Conservation (phyloP, 2,329 filamentous ascomycete species). For the Elsinoe fawcettii region DNA sequence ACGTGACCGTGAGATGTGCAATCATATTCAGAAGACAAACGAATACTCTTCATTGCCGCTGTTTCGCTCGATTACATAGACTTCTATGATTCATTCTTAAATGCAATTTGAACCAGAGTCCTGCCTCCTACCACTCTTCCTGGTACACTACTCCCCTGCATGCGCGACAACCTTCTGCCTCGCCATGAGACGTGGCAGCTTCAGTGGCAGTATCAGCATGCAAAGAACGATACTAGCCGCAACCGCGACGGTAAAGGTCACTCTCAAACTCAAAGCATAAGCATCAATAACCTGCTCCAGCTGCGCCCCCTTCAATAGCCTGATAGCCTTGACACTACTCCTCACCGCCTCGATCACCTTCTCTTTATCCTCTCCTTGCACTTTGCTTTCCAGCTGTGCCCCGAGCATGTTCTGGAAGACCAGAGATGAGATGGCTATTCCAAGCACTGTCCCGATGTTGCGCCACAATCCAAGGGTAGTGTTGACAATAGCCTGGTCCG, state of each 20-base stretch:
- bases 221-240: slow-evolving; percentile 43
- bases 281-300: slow-evolving; percentile 40
- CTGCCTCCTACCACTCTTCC: neutral
- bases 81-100: too few species aligned
- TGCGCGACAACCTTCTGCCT: slow-evolving; percentile 15
- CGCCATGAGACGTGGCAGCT: slow-evolving; percentile 44
- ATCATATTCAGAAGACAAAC: too few species aligned
- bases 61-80: too few species aligned
- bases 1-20: neutral
- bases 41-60: too few species aligned
- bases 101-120: neutral
- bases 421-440: slow-evolving; percentile 63
- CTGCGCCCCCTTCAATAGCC: slow-evolving; percentile 38
- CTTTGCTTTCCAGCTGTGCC: slow-evolving; percentile 50
- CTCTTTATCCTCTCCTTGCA: slow-evolving; percentile 52
- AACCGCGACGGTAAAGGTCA: slow-evolving; percentile 39
- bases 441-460: slow-evolving; percentile 62
- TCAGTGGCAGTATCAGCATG: slow-evolving; percentile 45
- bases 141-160: neutral
- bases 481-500: slow-evolving; percentile 46
- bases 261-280: slow-evolving; percentile 32
- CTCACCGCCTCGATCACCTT: slow-evolving; percentile 44
- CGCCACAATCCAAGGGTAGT: slow-evolving; percentile 65
- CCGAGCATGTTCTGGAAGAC: slow-evolving; percentile 65
- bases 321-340: slow-evolving; percentile 43